Conservation (phyloP, 495 filamentous ascomycete species). For the Diplogelasinospora grovesii region DNA sequence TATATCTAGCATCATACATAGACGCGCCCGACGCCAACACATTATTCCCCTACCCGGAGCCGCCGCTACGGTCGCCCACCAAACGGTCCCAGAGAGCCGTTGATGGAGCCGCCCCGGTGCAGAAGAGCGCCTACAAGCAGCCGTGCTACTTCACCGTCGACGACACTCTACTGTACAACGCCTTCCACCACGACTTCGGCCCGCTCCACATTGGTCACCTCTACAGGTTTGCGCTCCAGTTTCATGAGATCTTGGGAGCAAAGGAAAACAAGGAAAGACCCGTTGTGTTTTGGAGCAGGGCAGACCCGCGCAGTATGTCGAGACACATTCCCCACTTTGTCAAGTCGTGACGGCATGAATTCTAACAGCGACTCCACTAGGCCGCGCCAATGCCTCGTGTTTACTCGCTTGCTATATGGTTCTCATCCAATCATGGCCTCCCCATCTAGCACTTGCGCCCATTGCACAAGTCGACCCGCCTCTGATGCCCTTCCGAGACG, state of each 20-base stretch:
- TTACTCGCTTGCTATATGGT: slow-evolving; percentile 96
- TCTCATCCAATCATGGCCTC: slow-evolving; percentile 96
- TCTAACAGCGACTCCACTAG: slow-evolving; percentile 32
- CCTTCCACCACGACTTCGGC: slow-evolving; percentile 97
- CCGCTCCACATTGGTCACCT: slow-evolving; percentile 95
- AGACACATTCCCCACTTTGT: background rate
- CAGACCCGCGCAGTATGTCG: slow-evolving; percentile 76
- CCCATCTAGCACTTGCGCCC: slow-evolving; percentile 92
- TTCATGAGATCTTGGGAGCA: slow-evolving; percentile 90
- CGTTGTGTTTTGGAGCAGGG: slow-evolving; percentile 90
- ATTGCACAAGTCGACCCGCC: slow-evolving; percentile 94
- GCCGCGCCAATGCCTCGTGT: slow-evolving; percentile 93
- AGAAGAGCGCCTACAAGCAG: slow-evolving; percentile 31
- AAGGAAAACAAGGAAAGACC: slow-evolving; percentile 69
- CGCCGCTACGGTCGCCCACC: slow-evolving; percentile 50
- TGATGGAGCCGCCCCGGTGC: slow-evolving; percentile 42
- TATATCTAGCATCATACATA: slow-evolving; percentile 91
- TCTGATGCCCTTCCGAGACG: slow-evolving; percentile 97
- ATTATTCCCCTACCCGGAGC: slow-evolving; percentile 73
- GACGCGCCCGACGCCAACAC: slow-evolving; percentile 71
- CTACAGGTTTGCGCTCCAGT: slow-evolving; percentile 88
- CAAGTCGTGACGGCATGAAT: background rate
- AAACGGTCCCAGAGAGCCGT: slow-evolving; percentile 69
- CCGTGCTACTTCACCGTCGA: slow-evolving; percentile 97
- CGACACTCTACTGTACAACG: slow-evolving; percentile 88